Evolutionary conservation across 106 monocot species (phyloP).

Genomic region (Phalaenopsis equestris): DNA sequence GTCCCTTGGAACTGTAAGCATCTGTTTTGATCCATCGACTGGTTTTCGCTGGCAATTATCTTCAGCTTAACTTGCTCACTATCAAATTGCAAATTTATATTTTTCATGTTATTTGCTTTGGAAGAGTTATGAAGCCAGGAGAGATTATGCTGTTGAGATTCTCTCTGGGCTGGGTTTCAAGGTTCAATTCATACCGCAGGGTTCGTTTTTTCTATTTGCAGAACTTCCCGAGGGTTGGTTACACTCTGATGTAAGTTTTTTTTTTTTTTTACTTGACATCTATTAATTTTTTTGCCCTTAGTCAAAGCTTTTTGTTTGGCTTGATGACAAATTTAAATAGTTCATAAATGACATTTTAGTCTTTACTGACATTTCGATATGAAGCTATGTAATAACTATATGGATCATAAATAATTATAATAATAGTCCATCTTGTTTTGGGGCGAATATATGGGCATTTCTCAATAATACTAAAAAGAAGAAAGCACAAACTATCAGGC

Average conservation of each 20-base stretch:
- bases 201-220: conserved; percentile 72
- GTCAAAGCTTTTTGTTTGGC: too few relatives aligned
- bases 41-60: background rate
- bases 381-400: too few relatives aligned
- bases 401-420: too few relatives aligned
- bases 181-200: conserved; percentile 61
- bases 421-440: too few relatives aligned
- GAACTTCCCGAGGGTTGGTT: conserved; percentile 53
- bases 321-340: too few relatives aligned
- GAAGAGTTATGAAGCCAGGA: conserved; percentile 77
- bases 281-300: too few relatives aligned
- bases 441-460: too few relatives aligned
- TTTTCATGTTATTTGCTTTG: background rate
- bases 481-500: too few relatives aligned
- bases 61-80: background rate
- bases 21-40: background rate
- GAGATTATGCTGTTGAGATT: conserved; percentile 45
- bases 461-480: too few relatives aligned
- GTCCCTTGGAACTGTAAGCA: conserved; percentile 49
- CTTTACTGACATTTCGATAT: too few relatives aligned
- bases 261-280: too few relatives aligned
- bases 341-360: too few relatives aligned
- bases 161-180: conserved; percentile 47
- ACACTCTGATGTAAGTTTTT: conserved; percentile 61
- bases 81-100: background rate